phyloP scores from a whole-genome alignment of 495 filamentous ascomycete species.

The Aspergillus heteromorphus region DNA sequence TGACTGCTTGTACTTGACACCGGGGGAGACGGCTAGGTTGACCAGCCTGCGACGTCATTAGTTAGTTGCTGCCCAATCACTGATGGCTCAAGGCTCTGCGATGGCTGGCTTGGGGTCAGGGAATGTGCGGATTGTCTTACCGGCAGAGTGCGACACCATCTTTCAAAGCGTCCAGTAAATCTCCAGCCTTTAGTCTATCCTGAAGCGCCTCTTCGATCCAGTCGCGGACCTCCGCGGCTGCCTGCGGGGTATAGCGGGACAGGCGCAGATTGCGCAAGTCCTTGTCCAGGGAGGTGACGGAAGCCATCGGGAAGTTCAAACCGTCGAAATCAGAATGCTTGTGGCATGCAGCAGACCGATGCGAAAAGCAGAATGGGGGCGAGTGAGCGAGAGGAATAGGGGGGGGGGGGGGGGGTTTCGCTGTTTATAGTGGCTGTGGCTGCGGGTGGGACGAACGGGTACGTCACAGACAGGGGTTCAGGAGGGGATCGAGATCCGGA shows the following conservation, averaged over 20 bases:
- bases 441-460: constrained; percentile 8
- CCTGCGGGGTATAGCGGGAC: constrained; percentile 88
- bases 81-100: too few species aligned
- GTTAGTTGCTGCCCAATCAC: constrained; percentile 2
- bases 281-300: constrained; percentile 88
- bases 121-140: constrained; percentile 42
- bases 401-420: not conserved
- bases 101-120: not conserved
- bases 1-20: constrained; percentile 73
- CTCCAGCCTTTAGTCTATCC: constrained; percentile 60
- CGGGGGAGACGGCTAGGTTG: constrained; percentile 75
- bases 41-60: constrained; percentile 54
- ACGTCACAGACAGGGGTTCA: constrained; percentile 6
- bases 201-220: constrained; percentile 88
- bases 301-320: constrained; percentile 62
- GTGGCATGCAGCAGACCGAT: constrained; percentile 1
- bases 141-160: constrained; percentile 90
- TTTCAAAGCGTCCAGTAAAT: constrained; percentile 80
- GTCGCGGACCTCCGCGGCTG: constrained; percentile 74
- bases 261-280: constrained; percentile 91
- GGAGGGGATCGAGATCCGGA: not conserved
- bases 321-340: constrained; percentile 1
- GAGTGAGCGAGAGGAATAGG: not conserved
- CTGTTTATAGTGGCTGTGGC: constrained; percentile 1
- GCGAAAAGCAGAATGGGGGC: not conserved